phyloP scores from a whole-genome alignment of 176 grass and related monocot species.

The Tillandsia fasciculata region DNA sequence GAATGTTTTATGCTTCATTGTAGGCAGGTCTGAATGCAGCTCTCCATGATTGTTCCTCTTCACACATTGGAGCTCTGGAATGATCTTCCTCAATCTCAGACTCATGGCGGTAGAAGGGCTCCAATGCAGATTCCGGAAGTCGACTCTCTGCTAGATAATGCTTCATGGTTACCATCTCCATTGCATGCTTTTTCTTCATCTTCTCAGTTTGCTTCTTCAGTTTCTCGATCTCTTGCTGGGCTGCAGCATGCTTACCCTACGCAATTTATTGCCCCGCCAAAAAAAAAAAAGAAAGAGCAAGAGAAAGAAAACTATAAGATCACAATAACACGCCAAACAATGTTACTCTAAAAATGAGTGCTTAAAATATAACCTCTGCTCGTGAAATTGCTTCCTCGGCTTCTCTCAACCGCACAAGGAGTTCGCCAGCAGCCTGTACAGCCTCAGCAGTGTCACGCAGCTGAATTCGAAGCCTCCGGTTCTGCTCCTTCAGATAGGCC shows the following conservation, averaged over 20 bases:
- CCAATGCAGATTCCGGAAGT: conserved; percentile 71
- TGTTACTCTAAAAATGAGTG: background rate
- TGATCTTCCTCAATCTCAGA: conserved; percentile 17
- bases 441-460: conserved; percentile 89
- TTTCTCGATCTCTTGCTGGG: conserved; percentile 70
- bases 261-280: background rate
- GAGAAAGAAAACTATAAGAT: conserved; percentile 1
- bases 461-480: conserved; percentile 92
- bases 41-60: conserved; percentile 84
- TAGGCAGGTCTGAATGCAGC: conserved; percentile 59
- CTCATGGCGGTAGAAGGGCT: conserved; percentile 39
- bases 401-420: conserved; percentile 80
- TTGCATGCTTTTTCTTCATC: conserved; percentile 68
- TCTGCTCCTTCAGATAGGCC: conserved; percentile 77
- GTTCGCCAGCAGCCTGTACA: conserved; percentile 90
- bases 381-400: conserved; percentile 62
- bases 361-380: conserved; percentile 41
- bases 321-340: background rate
- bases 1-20: conserved; percentile 22
- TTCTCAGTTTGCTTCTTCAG: conserved; percentile 83
- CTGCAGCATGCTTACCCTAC: conserved; percentile 41
- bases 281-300: background rate
- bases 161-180: conserved; percentile 93
- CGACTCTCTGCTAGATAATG: conserved; percentile 85
- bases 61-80: conserved; percentile 1